phyloP scores from a whole-genome alignment of 2,329 filamentous ascomycete genomes.

The Coleophoma cylindrospora region DNA sequence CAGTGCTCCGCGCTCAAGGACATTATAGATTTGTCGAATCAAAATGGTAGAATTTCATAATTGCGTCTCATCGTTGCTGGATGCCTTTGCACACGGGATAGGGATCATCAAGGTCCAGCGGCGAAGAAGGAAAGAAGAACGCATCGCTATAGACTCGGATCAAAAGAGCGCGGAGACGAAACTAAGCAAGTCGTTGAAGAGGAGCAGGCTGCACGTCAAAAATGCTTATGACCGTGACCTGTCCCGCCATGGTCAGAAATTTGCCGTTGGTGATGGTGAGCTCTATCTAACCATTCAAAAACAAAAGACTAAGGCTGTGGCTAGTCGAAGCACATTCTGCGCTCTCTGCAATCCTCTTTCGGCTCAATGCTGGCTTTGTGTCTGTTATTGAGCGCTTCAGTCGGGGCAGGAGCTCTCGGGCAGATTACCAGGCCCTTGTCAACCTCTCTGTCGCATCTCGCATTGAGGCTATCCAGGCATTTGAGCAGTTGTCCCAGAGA shows the following conservation, averaged over 20 bases:
- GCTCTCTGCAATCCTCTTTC: slow-evolving; percentile 32
- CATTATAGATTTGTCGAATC: slow-evolving; percentile 3
- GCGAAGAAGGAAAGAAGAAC: slow-evolving; percentile 14
- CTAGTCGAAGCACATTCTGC: slow-evolving; percentile 22
- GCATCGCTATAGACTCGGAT: slow-evolving; percentile 24
- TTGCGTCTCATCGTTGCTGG: slow-evolving; percentile 38
- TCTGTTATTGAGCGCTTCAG: slow-evolving; percentile 32
- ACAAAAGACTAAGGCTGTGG: background rate
- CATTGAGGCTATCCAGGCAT: slow-evolving; percentile 42
- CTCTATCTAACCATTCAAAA: background rate
- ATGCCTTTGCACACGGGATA: slow-evolving; percentile 35
- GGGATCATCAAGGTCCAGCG: slow-evolving; percentile 33
- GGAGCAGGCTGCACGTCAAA: slow-evolving; percentile 28
- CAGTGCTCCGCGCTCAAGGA: slow-evolving; percentile 1
- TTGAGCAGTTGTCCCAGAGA: slow-evolving; percentile 38
- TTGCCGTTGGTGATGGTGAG: slow-evolving; percentile 45
- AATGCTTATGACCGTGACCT: slow-evolving; percentile 37
- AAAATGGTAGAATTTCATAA: slow-evolving; percentile 37
- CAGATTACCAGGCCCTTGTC: slow-evolving; percentile 42
- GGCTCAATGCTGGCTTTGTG: slow-evolving; percentile 36
- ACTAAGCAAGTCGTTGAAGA: slow-evolving; percentile 28
- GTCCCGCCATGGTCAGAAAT: slow-evolving; percentile 33
- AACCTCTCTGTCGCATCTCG: slow-evolving; percentile 42
- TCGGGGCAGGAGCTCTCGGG: slow-evolving; percentile 24
- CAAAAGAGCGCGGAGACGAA: slow-evolving; percentile 32